Conservation (phyloP, 2,329 filamentous ascomycete species). For the Cercospora zeae-maydis region DNA sequence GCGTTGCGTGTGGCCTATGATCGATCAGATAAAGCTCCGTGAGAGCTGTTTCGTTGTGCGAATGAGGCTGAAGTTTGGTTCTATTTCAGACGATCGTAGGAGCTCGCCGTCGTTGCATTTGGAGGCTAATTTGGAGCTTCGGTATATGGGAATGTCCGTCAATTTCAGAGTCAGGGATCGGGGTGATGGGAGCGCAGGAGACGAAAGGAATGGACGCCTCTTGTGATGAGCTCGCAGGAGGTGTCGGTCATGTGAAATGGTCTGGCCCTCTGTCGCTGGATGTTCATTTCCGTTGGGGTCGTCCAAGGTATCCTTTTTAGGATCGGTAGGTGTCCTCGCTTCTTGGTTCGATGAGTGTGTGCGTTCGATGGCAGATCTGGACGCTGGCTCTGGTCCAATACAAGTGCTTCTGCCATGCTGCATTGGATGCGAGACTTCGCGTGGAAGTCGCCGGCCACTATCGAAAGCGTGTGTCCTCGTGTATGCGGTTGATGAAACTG, state of each 20-base stretch:
- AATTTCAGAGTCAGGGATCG: background rate
- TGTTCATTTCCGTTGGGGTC: background rate
- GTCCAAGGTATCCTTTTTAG: background rate
- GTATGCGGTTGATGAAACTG: background rate
- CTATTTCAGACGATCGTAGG: background rate
- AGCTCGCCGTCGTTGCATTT: background rate
- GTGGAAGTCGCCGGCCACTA: background rate
- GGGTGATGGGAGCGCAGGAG: background rate
- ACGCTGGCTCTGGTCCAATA: background rate
- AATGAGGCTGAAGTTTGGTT: background rate
- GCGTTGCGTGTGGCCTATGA: background rate
- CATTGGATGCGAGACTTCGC: background rate
- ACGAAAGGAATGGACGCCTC: background rate
- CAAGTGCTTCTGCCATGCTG: background rate
- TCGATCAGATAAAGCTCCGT: background rate
- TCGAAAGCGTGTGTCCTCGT: background rate
- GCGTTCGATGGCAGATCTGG: background rate
- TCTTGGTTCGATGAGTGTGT: background rate
- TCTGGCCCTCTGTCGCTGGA: background rate
- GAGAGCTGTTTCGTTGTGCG: background rate
- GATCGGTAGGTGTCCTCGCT: background rate
- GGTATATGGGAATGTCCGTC: background rate
- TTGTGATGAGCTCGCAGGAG: slow-evolving; percentile 1
- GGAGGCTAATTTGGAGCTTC: background rate
- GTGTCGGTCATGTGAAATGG: background rate